Conservation (phyloP, 2,329 filamentous ascomycete species). For the Catunica adiposa region DNA sequence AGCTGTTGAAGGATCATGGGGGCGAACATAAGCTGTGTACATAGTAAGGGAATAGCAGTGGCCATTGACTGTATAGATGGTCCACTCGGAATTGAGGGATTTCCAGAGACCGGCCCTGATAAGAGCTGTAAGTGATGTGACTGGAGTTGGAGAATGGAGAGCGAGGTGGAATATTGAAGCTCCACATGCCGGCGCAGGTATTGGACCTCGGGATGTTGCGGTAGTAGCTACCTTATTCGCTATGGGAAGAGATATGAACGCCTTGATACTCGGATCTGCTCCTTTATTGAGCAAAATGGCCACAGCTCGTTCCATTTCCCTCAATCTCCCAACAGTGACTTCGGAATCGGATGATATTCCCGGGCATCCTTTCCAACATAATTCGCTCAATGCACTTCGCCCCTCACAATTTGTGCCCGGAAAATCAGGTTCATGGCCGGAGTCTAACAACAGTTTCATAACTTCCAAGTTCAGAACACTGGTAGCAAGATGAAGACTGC, state of each 20-base stretch:
- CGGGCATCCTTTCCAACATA: slow-evolving; percentile 40
- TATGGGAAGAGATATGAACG: not conserved
- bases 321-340: not conserved
- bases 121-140: slow-evolving; percentile 39
- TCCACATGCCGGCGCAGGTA: slow-evolving; percentile 16
- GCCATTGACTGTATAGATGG: slow-evolving; percentile 34
- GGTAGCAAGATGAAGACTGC: slow-evolving; percentile 49
- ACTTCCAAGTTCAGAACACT: slow-evolving; percentile 40
- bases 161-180: slow-evolving; percentile 40
- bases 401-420: slow-evolving; percentile 46
- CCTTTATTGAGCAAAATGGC: slow-evolving; percentile 23
- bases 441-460: slow-evolving; percentile 38
- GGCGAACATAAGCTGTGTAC: slow-evolving; percentile 36
- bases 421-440: slow-evolving; percentile 47
- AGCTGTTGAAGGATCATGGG: not conserved
- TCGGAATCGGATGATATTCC: slow-evolving; percentile 21
- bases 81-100: slow-evolving; percentile 42
- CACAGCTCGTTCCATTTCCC: not conserved
- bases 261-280: not conserved
- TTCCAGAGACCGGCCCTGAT: slow-evolving; percentile 50
- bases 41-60: slow-evolving; percentile 48
- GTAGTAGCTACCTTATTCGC: slow-evolving; percentile 23
- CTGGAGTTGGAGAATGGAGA: slow-evolving; percentile 37
- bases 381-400: slow-evolving; percentile 45
- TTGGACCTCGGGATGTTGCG: not conserved